Evolutionary conservation across 2,329 filamentous ascomycete genomes (phyloP), one percentile per base, ranked within the genome.

Genomic region (Cytospora leucostoma): DNA sequence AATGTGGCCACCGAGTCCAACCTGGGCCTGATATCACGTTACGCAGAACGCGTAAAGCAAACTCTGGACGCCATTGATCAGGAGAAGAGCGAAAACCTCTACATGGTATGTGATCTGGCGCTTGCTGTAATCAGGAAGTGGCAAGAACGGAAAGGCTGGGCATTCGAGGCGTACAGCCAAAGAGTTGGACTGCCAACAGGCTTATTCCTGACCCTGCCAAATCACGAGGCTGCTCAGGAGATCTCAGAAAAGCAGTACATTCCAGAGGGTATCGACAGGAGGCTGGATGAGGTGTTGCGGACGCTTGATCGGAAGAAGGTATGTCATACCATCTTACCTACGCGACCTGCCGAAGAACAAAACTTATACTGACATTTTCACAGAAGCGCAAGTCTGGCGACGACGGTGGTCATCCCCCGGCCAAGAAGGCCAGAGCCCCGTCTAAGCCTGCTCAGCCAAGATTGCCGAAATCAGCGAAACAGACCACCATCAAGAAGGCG

Each of bases 21-120:
- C 70, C 82, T 98, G 17, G 90, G 91, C 0, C 80, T 97, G 66
- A 93, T 99, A 49, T 95, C 91, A 79, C 92, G 95, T 74, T 91
- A 97, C 66, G 93, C 93, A 13, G 93, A 98, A 76, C 88, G 93
- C 11, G 89, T 97, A 61, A 99, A 99, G 80, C 91, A 94, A 75
- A 91, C 93, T 11, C 84, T 86, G 50, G 95, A 99, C 74, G 90
- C 86, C 13, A 86, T 98, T 65, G 83, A 84, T 32, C 84, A 86
- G 0, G 78, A 82, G 1, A 81, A 83, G 64, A 91, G 89, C 69
- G 87, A 93, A 63, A 87, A 88, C 66, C 82, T 99, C 0, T 96
- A 97, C 73, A 87, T 93, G 7, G 78, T 99, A 44, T 93, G 92
- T 58, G 95, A 99, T 74, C 83, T 99, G 11, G 87, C 93, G 0